Percentiles rank a stretch among this genome's conserved stretches.
Conservation (phyloP, 78 protist genomes). For the Dictyostelium intermedium region DNA sequence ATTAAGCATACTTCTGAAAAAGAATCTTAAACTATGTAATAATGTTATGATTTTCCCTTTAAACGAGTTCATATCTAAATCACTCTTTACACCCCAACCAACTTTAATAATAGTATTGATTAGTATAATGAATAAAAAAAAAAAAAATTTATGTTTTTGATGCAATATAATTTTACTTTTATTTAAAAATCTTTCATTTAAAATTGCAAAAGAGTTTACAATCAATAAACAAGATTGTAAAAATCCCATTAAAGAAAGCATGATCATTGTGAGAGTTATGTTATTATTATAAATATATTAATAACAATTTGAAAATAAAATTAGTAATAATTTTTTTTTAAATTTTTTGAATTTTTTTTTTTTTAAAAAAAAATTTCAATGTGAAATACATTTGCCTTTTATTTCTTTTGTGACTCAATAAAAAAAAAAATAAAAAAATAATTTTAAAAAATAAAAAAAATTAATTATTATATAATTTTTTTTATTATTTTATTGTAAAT, state of each 20-base stretch:
- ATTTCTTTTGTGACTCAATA: too few relatives aligned
- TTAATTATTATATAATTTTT: too few relatives aligned
- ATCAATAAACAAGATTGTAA: conserved; percentile 30
- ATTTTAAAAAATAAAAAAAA: too few relatives aligned
- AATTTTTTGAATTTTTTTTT: too few relatives aligned
- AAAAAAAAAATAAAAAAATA: too few relatives aligned
- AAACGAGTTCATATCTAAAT: conserved; percentile 49
- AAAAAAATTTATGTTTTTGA: background rate
- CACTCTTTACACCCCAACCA: conserved; percentile 59
- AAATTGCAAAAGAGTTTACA: conserved; percentile 58
- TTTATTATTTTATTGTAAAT: background rate
- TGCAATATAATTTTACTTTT: conserved; percentile 14
- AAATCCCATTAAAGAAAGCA: conserved; percentile 35
- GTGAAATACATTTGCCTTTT: too few relatives aligned
- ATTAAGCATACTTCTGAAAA: conserved; percentile 59
- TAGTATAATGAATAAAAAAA: background rate
- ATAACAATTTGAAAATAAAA: too few relatives aligned
- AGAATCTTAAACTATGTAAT: conserved; percentile 42
- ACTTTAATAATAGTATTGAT: background rate
- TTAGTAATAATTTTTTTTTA: too few relatives aligned
- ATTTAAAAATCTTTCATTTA: conserved; percentile 75
- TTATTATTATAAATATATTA: too few relatives aligned
- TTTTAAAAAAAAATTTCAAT: too few relatives aligned
- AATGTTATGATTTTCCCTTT: conserved; percentile 33
- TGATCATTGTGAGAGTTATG: background rate